Conservation (phyloP, 345 rosid genomes). For the Cardamine chenopodiifolia region DNA sequence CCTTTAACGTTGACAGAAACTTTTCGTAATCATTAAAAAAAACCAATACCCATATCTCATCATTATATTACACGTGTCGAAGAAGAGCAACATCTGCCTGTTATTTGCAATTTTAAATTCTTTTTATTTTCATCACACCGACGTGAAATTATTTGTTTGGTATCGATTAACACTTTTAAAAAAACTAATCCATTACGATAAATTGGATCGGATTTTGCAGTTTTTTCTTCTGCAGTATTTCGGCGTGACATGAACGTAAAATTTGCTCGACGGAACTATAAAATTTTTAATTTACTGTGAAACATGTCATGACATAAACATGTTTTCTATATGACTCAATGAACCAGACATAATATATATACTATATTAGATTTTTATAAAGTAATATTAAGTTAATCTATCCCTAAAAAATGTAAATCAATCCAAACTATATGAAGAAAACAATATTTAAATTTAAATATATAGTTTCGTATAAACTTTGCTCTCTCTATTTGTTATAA, state of each 20-base stretch:
- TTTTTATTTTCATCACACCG: constrained; percentile 19
- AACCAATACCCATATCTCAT: background rate
- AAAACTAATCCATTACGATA: too few relatives aligned
- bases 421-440: background rate
- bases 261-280: background rate
- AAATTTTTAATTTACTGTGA: background rate
- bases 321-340: background rate
- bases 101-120: background rate
- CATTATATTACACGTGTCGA: constrained; percentile 31
- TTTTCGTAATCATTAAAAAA: constrained; percentile 19
- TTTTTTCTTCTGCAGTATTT: too few relatives aligned
- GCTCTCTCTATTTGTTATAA: too few relatives aligned
- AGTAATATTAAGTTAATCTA: background rate
- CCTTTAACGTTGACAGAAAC: constrained; percentile 31
- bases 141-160: too few relatives aligned
- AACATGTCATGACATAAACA: background rate
- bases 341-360: background rate
- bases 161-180: background rate
- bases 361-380: background rate
- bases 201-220: too few relatives aligned
- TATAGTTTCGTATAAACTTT: too few relatives aligned
- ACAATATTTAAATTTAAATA: background rate
- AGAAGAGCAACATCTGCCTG: background rate
- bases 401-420: too few relatives aligned
- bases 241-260: too few relatives aligned